Evolutionary conservation across 192 early-diverging fungal species (phyloP).

Genomic region (Backusella australiensis): DNA sequence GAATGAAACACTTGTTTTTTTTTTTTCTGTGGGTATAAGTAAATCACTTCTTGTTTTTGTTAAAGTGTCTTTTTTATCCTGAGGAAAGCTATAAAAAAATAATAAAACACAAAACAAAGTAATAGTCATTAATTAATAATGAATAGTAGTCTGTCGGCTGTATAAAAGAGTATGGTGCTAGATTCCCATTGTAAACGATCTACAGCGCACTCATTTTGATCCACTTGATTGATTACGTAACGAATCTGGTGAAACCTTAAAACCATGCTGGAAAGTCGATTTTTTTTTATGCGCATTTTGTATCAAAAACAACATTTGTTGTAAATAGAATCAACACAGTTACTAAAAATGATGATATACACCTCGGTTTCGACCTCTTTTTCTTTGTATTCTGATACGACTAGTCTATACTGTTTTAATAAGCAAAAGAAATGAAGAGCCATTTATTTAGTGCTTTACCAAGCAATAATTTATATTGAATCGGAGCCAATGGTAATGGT

Average conservation of each 20-base stretch:
- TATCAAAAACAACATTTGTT: neutral
- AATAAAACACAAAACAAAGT: too few species aligned
- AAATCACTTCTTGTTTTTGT: neutral
- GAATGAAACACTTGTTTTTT: neutral
- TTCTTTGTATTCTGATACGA: too few species aligned
- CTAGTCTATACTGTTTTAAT: too few species aligned
- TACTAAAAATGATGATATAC: too few species aligned
- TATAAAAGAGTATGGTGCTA: too few species aligned
- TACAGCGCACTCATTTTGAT: neutral
- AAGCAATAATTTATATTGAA: neutral
- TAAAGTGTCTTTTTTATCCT: neutral
- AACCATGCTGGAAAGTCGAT: neutral
- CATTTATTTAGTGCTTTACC: neutral
- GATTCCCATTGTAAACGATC: neutral
- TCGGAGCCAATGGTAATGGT: constrained; percentile 1
- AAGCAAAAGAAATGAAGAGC: too few species aligned
- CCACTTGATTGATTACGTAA: neutral
- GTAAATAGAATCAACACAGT: too few species aligned
- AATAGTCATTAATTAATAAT: too few species aligned
- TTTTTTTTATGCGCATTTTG: neutral
- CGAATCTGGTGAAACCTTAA: neutral
- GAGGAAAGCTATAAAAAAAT: neutral
- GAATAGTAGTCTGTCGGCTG: neutral
- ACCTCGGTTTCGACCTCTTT: too few species aligned
- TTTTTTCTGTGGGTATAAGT: neutral